These are phyloP conservation scores for Pseudozyma sp. DNA, from an alignment of 1,284 basidiomycete species.

Conservation along the genomic window DNA sequence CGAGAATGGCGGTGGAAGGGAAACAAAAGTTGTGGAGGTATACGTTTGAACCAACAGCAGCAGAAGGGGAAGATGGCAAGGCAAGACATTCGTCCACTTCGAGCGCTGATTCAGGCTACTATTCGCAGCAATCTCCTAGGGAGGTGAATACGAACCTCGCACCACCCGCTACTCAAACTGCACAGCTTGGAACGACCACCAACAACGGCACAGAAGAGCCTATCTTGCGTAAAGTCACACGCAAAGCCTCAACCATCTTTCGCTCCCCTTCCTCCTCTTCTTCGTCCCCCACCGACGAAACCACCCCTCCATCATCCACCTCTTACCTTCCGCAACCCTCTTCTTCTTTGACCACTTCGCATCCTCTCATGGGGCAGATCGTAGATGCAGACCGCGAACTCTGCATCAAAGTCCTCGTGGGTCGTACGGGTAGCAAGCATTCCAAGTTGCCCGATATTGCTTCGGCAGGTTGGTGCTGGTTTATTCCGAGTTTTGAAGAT, in stretches of 20 bases:
- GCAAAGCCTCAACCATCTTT: slow-evolving; percentile 26
- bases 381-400: slow-evolving; percentile 67
- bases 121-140: slow-evolving; percentile 6
- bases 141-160: neutral
- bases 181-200: neutral
- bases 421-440: slow-evolving; percentile 64
- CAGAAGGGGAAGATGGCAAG: slow-evolving; percentile 13
- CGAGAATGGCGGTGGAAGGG: slow-evolving; percentile 7
- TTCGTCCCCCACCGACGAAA: slow-evolving; percentile 5
- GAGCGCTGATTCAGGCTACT: slow-evolving; percentile 42
- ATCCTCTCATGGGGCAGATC: slow-evolving; percentile 28
- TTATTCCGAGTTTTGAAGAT: slow-evolving; percentile 68
- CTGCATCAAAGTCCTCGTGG: slow-evolving; percentile 65
- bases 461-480: slow-evolving; percentile 66
- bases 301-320: slow-evolving; percentile 33
- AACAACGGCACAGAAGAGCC: neutral
- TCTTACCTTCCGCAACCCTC: slow-evolving; percentile 20
- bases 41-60: slow-evolving; percentile 28
- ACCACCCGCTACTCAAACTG: neutral
- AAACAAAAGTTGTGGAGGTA: slow-evolving; percentile 28
- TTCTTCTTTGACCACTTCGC: neutral
- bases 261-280: slow-evolving; percentile 8
- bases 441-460: slow-evolving; percentile 64
- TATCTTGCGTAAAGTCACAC: slow-evolving; percentile 9
- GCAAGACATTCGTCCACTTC: slow-evolving; percentile 24